Conservation (phyloP, 2,329 filamentous ascomycete genomes). For the Fusarium falciforme region DNA sequence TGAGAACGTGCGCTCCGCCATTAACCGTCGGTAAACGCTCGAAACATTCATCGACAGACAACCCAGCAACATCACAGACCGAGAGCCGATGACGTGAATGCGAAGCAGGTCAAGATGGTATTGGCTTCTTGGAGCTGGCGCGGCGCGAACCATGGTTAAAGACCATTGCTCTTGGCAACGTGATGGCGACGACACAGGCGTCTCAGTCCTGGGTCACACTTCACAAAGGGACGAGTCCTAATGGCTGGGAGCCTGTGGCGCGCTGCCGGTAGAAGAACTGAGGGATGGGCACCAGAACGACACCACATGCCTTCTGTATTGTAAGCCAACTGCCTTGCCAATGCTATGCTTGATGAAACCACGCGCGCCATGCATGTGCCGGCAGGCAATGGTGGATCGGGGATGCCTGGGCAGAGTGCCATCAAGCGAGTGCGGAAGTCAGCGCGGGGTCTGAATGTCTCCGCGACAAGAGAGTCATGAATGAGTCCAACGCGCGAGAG, state of each 20-base stretch:
- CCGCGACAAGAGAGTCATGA: slow-evolving; percentile 8
- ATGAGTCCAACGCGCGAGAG: slow-evolving; percentile 8
- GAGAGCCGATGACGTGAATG: background rate
- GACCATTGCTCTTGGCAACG: slow-evolving; percentile 20
- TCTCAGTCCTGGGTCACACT: background rate
- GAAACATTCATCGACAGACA: slow-evolving; percentile 20
- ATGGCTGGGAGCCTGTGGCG: slow-evolving; percentile 19
- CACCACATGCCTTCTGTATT: slow-evolving; percentile 15
- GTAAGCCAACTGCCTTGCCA: slow-evolving; percentile 27
- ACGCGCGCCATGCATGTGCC: slow-evolving; percentile 37
- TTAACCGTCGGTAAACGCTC: slow-evolving; percentile 33
- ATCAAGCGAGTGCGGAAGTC: slow-evolving; percentile 29
- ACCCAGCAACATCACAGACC: background rate
- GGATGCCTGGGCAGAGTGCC: slow-evolving; percentile 28
- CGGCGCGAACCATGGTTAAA: slow-evolving; percentile 13
- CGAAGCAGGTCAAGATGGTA: slow-evolving; percentile 4
- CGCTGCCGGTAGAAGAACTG: slow-evolving; percentile 24
- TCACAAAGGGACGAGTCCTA: background rate
- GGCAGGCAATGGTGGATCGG: slow-evolving; percentile 40
- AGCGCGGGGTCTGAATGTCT: slow-evolving; percentile 22
- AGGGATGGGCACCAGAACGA: slow-evolving; percentile 33
- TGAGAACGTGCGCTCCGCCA: slow-evolving; percentile 8
- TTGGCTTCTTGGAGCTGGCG: slow-evolving; percentile 1
- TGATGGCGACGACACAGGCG: slow-evolving; percentile 6
- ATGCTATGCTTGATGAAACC: slow-evolving; percentile 25